Conservation (phyloP, 768 basidiomycete species). For the Kwoniella sp. region DNA sequence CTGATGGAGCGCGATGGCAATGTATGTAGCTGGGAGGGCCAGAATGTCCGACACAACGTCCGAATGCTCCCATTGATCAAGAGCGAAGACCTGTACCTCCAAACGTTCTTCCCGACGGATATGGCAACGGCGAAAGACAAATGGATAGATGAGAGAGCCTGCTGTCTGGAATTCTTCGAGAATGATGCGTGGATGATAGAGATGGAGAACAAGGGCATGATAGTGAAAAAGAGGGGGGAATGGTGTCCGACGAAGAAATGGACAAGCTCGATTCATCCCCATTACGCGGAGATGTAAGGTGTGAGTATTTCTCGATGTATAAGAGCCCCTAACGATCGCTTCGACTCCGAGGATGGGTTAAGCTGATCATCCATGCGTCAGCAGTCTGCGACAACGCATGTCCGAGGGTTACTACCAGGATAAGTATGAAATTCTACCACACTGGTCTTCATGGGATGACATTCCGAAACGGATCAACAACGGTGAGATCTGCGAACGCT, state of each 20-base stretch:
- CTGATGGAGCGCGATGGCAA: no score
- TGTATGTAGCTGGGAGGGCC: not conserved
- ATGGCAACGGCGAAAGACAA: not conserved
- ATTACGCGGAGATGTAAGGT: not conserved
- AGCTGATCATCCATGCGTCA: no score
- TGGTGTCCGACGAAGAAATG: not conserved
- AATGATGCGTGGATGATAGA: not conserved
- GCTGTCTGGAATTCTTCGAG: conserved; percentile 2
- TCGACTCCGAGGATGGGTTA: no score
- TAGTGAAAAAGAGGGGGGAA: not conserved
- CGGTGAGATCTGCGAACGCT: not conserved
- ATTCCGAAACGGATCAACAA: not conserved
- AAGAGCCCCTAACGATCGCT: no score
- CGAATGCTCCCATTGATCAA: not conserved
- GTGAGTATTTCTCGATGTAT: not conserved
- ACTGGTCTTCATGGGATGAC: not conserved
- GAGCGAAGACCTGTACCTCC: not conserved
- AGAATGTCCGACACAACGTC: not conserved
- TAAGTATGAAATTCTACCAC: not conserved
- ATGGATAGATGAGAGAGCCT: not conserved
- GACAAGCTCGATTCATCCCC: not conserved
- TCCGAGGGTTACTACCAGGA: not conserved
- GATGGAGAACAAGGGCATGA: not conserved
- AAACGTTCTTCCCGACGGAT: not conserved
- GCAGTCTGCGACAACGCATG: not conserved